Base-by-base conservation (phyloP, 148 eudicot genomes). In the Amaranthus cruentus region DNA sequence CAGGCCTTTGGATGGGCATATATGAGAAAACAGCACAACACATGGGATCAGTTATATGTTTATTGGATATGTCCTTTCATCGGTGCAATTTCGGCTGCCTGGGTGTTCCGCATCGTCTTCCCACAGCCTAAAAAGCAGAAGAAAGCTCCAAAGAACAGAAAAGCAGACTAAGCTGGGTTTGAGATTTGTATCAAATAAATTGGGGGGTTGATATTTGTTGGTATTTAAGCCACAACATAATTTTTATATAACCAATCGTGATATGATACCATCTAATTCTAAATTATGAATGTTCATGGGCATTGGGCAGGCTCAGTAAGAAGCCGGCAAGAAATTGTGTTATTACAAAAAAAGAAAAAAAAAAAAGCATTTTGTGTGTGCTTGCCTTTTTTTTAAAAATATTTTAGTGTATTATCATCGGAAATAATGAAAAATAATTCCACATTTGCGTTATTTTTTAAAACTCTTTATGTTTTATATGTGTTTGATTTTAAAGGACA, bases 1-100 rank as follows among this genome's bases (percentile, higher is more conserved):
- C 88, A 93, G 98, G 98, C 98, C 62, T 93, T 87, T 79, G 98
- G 96, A 51, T 93, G 98, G 98, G 98, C 98, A 38, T 93, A 93
- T 56, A 68, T 90, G 21, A 84, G 83, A 68, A 84, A 89, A 8
- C 43, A 15, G 79, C 98, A 93, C 79, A 76, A 90, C 82, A 88
- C 98, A 55, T 93, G 96, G 96, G 98, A 90, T 71, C 96, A 93
- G 47, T 81, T 93, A 61, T 90, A 90, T 72, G 98, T 93, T 4
- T 93, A 89, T 75, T 93, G 98, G 98, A 90, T 93, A 43, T 83
- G 92, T 49, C 98, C 98, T 69, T 93, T 91, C 59, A 66, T 78
- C 4, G 96, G 98, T 60, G 96, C 98, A 15, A 85, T 89, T 51
- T 10, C 82, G 75, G 92, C 98, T 48, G 98, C 94, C 13, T 78